Conservation (phyloP, 805 yeast species). For the Saturnispora gosingensis region DNA sequence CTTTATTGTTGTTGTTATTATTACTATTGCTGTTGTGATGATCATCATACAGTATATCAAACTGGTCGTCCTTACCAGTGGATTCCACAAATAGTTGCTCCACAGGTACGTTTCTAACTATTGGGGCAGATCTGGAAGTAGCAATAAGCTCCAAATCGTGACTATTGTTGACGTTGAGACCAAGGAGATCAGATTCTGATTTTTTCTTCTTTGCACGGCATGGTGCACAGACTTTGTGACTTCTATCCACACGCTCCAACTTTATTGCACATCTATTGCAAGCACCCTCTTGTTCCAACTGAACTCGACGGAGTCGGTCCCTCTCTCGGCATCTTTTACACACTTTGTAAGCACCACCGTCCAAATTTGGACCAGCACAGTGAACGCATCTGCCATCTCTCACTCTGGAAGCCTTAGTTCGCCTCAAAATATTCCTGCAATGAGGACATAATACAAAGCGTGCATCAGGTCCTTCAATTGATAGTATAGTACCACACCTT, state of each 20-base stretch:
- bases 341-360: constrained; percentile 46
- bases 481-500: constrained; percentile 50
- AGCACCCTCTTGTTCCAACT: constrained; percentile 46
- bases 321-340: constrained; percentile 55
- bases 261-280: constrained; percentile 55
- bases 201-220: constrained; percentile 34
- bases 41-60: neutral
- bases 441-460: constrained; percentile 51
- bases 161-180: neutral
- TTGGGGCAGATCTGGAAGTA: neutral
- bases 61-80: neutral
- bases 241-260: constrained; percentile 38
- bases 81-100: neutral
- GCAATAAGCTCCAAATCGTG: neutral
- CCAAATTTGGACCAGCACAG: constrained; percentile 47
- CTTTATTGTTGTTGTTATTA: neutral
- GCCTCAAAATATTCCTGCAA: constrained; percentile 47
- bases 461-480: constrained; percentile 31
- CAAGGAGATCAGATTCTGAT: neutral
- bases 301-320: constrained; percentile 48
- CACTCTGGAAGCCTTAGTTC: constrained; percentile 48
- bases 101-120: constrained; percentile 3
- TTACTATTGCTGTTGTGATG: neutral
- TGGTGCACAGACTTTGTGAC: constrained; percentile 45
- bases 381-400: constrained; percentile 61